Percentiles rank a stretch among this genome's conserved stretches.
Conservation (phyloP, 139 green algal species). For the Volvox africanus region DNA sequence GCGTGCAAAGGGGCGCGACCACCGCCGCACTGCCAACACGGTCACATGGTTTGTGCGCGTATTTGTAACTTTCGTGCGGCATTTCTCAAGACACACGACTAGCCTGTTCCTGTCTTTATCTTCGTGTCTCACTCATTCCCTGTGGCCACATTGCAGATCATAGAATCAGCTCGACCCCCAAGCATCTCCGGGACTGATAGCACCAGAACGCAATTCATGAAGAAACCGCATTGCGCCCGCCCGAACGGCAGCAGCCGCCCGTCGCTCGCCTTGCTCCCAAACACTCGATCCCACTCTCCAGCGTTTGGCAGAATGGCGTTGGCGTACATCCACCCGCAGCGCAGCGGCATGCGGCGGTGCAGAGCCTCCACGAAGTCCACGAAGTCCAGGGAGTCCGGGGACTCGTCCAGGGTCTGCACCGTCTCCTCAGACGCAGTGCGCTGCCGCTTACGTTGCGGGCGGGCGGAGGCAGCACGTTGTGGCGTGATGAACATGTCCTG, state of each 20-base stretch:
- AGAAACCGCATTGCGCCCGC: too few relatives aligned
- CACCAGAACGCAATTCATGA: too few relatives aligned
- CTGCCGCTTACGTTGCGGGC: constrained; percentile 35
- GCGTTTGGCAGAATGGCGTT: constrained; percentile 43
- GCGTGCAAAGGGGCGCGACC: too few relatives aligned
- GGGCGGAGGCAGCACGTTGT: constrained; percentile 3
- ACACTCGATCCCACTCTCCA: constrained; percentile 30
- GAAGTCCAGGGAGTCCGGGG: constrained; percentile 23
- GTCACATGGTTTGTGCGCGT: too few relatives aligned
- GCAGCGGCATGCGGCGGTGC: constrained; percentile 49
- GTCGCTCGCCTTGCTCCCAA: neutral
- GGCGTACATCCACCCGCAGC: constrained; percentile 52
- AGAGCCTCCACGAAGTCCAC: constrained; percentile 53
- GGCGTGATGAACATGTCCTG: constrained; percentile 50
- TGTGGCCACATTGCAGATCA: too few relatives aligned
- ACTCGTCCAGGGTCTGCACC: constrained; percentile 15
- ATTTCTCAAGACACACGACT: too few relatives aligned
- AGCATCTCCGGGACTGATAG: too few relatives aligned
- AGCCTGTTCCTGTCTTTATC: too few relatives aligned
- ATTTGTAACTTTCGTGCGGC: too few relatives aligned
- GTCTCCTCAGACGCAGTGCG: constrained; percentile 22
- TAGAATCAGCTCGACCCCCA: too few relatives aligned
- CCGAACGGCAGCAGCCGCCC: neutral
- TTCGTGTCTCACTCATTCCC: too few relatives aligned
- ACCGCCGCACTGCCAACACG: too few relatives aligned